Percentiles rank a stretch among this genome's conserved stretches.
These are phyloP conservation scores for Oryza meyeriana DNA, from an alignment of 176 grass and related monocot species.

Conservation along the genomic window DNA sequence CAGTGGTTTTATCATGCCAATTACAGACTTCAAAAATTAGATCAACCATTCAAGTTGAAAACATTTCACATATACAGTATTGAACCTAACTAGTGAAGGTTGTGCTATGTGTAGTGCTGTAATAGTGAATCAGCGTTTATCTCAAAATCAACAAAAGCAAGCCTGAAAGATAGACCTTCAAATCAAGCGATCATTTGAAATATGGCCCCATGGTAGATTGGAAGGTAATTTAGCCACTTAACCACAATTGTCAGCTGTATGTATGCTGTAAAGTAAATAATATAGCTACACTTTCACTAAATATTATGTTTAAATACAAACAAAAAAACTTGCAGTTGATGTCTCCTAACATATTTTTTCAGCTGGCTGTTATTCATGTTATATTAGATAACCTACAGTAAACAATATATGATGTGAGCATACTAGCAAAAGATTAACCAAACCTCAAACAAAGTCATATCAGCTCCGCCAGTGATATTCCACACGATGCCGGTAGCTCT, in stretches of 20 bases:
- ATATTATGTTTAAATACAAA: conserved; percentile 5
- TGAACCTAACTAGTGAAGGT: neutral
- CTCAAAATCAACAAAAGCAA: conserved; percentile 10
- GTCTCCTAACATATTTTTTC: neutral
- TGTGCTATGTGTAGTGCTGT: neutral
- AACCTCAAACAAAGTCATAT: conserved; percentile 90
- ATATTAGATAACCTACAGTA: neutral
- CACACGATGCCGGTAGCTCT: conserved; percentile 92
- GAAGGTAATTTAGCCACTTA: neutral
- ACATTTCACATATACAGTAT: neutral
- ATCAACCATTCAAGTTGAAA: neutral
- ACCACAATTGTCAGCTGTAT: neutral
- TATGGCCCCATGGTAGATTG: neutral
- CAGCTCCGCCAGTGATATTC: conserved; percentile 88
- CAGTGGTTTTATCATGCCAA: neutral
- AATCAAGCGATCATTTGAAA: conserved; percentile 17
- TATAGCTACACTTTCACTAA: conserved; percentile 1
- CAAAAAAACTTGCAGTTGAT: neutral
- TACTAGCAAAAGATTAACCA: conserved; percentile 27
- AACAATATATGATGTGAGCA: neutral
- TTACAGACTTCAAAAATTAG: neutral
- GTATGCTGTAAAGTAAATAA: neutral
- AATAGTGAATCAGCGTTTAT: neutral
- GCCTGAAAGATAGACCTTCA: conserved; percentile 1
- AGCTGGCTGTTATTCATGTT: neutral